A percentile compares a stretch with the other conserved stretches of the same genome.
These are phyloP conservation scores for Prorocentrum cordatum DNA, from an alignment of 169 alveolate species.

Conservation along the genomic window DNA sequence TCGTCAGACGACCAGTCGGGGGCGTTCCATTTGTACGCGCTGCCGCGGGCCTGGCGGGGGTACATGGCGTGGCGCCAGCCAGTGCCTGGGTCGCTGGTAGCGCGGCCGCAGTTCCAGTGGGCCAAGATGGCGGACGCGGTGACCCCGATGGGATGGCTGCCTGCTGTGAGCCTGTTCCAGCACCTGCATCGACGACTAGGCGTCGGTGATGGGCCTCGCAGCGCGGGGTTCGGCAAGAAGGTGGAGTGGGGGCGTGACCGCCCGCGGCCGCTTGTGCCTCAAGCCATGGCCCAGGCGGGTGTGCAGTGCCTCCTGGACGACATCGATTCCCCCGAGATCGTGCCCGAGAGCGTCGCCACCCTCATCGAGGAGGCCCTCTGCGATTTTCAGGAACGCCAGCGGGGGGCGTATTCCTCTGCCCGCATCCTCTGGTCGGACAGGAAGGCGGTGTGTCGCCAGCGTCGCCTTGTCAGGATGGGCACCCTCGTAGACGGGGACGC, in stretches of 20 bases:
- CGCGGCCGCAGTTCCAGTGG: not conserved
- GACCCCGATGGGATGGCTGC: conserved; percentile 10
- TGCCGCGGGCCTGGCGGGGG: not conserved
- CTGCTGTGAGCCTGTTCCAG: conserved; percentile 22
- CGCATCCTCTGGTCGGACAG: not conserved
- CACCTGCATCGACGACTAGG: conserved; percentile 8
- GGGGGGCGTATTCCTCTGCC: not conserved
- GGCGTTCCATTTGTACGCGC: not conserved
- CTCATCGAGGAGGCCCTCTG: not conserved
- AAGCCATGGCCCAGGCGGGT: not conserved
- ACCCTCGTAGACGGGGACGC: not conserved
- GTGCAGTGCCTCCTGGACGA: conserved; percentile 17
- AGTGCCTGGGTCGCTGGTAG: not conserved
- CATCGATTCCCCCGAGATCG: not conserved
- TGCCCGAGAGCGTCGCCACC: not conserved
- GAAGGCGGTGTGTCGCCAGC: not conserved
- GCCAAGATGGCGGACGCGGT: not conserved
- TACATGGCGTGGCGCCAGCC: not conserved
- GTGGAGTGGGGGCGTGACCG: conserved; percentile 14
- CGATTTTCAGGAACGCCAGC: not conserved
- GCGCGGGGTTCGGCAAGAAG: not conserved
- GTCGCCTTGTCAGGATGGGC: not conserved
- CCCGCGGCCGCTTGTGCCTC: not conserved
- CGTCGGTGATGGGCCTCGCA: not conserved
- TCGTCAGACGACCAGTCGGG: not conserved